Percentiles rank a stretch among this genome's conserved stretches.
Conservation (phyloP, 495 filamentous ascomycete genomes). For the Lasiosphaeriaceae sp. region DNA sequence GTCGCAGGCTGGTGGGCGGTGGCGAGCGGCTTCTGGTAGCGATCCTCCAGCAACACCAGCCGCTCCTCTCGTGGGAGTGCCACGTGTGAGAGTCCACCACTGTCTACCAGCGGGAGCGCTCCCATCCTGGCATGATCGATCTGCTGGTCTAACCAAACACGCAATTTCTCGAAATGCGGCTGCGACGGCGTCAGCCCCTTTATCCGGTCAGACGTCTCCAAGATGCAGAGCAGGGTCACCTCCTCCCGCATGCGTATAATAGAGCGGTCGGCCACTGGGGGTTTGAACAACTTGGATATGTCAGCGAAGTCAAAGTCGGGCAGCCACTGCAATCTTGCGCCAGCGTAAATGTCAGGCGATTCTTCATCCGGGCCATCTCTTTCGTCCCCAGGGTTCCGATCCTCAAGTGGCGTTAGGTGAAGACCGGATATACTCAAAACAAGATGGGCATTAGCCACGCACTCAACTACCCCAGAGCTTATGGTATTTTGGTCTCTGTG, state of each 20-base stretch:
- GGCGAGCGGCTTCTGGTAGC: constrained; percentile 15
- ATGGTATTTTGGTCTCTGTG: background rate
- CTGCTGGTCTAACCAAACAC: constrained; percentile 28
- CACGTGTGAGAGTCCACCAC: constrained; percentile 3
- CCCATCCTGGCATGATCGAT: constrained; percentile 8
- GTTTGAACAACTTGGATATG: constrained; percentile 15
- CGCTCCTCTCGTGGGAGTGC: constrained; percentile 7
- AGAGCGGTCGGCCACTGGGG: constrained; percentile 7
- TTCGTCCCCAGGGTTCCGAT: constrained; percentile 2
- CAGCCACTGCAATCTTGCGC: constrained; percentile 31
- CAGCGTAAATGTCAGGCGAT: constrained; percentile 22
- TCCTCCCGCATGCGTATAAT: constrained; percentile 19
- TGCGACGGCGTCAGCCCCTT: constrained; percentile 14
- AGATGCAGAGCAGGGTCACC: constrained; percentile 29
- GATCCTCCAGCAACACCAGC: constrained; percentile 11
- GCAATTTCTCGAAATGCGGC: constrained; percentile 30
- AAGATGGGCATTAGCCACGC: too few species aligned
- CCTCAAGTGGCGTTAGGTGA: constrained; percentile 22
- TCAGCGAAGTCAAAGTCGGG: constrained; percentile 34
- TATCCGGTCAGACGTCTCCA: constrained; percentile 19
- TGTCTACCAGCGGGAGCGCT: constrained; percentile 18
- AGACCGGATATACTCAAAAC: too few species aligned
- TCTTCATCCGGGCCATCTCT: background rate
- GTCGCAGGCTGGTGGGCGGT: constrained; percentile 3
- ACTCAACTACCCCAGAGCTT: too few species aligned